Percentiles rank a stretch among this genome's conserved stretches.
These are phyloP conservation scores for Sequoiadendron giganteum DNA, from an alignment of 75 land plant genomes.

Conservation along the genomic window DNA sequence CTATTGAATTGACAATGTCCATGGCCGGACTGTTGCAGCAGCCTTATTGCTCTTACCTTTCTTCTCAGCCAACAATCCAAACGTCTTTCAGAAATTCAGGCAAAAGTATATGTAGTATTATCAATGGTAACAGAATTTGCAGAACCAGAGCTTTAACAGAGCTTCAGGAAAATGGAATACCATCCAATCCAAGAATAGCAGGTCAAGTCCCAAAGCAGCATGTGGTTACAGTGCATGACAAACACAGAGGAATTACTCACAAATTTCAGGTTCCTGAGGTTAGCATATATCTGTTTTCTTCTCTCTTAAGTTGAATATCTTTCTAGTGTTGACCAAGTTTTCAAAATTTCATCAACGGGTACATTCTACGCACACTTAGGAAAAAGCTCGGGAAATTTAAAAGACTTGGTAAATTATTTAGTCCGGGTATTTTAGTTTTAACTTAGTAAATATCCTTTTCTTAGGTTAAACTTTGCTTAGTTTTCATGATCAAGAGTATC, in stretches of 20 bases:
- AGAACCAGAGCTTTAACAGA: background rate
- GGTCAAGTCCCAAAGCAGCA: conserved; percentile 32
- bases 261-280: conserved; percentile 95
- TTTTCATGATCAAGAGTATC: too few relatives aligned
- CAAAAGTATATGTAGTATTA: background rate
- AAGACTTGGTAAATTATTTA: too few relatives aligned
- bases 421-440: too few relatives aligned
- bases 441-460: too few relatives aligned
- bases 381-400: too few relatives aligned
- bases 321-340: background rate
- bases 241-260: conserved; percentile 73
- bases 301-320: background rate
- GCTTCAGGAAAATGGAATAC: background rate
- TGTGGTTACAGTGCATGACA: conserved; percentile 85
- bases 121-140: background rate
- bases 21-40: background rate
- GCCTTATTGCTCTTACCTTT: background rate
- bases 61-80: background rate
- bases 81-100: background rate
- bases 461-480: too few relatives aligned
- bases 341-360: background rate
- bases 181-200: background rate
- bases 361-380: background rate
- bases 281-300: background rate
- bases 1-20: background rate